Percentiles rank a stretch among this genome's conserved stretches.
Conservation (phyloP, 1,139 yeast genomes). For the Saccharomyces hybrid region DNA sequence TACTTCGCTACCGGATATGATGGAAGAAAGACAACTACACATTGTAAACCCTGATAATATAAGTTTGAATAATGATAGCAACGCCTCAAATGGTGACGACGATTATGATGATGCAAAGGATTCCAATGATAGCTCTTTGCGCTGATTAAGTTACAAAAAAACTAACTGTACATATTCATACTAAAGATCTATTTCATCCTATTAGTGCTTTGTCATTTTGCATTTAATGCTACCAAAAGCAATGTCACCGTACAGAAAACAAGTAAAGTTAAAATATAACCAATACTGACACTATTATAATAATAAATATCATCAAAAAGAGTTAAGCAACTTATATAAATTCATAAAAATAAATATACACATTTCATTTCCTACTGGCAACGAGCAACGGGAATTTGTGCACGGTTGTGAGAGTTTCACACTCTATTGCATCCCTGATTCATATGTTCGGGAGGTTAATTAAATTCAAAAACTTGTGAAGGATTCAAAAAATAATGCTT, state of each 20-base stretch:
- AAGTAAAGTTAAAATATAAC: not conserved
- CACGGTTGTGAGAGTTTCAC: no score
- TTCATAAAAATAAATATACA: not conserved
- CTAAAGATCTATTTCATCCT: not conserved
- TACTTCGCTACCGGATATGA: conserved; percentile 61
- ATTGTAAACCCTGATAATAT: conserved; percentile 29
- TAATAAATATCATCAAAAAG: not conserved
- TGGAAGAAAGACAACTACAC: conserved; percentile 28
- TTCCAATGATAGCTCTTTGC: conserved; percentile 5
- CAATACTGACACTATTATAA: not conserved
- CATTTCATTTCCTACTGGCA: not conserved
- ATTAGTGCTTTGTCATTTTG: not conserved
- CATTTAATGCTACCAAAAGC: no score
- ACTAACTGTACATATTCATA: not conserved
- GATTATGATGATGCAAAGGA: conserved; percentile 9
- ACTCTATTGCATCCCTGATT: no score
- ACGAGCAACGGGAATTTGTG: no score
- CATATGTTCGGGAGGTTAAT: no score
- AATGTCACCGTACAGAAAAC: not conserved
- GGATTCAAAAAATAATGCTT: conserved; percentile 7
- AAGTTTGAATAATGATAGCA: conserved; percentile 3
- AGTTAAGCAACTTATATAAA: not conserved
- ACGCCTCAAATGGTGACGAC: conserved; percentile 7
- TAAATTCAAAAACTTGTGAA: no score
- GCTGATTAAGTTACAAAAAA: not conserved